Evolutionary conservation across 371 early-diverging fungal genomes (phyloP).

Genomic region (Mortierella sp.): DNA sequence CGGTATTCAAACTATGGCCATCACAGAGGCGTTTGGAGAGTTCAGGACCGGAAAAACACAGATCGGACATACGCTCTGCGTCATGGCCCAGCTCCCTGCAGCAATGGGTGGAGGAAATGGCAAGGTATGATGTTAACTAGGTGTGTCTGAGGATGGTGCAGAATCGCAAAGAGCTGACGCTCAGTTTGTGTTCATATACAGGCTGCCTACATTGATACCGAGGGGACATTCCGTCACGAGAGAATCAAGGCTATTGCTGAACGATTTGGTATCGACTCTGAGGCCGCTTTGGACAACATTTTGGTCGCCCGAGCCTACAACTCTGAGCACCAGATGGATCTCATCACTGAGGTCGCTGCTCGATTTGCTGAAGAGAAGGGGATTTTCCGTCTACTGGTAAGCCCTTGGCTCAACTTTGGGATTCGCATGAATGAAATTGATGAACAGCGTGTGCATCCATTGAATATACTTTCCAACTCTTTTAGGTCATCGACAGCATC

Average conservation of each 20-base stretch:
- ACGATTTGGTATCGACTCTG: conserved; percentile 80
- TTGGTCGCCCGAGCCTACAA: conserved; percentile 85
- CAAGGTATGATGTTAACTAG: conserved; percentile 61
- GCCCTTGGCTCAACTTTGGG: not conserved
- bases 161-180: not conserved
- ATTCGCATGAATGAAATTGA: too few species aligned
- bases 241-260: conserved; percentile 80
- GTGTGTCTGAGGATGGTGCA: not conserved
- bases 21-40: conserved; percentile 90
- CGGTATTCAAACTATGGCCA: conserved; percentile 91
- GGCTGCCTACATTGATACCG: conserved; percentile 87
- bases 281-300: conserved; percentile 76
- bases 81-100: conserved; percentile 78
- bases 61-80: conserved; percentile 82
- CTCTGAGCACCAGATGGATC: conserved; percentile 88
- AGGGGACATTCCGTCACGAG: conserved; percentile 84
- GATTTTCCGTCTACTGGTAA: conserved; percentile 73
- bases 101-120: conserved; percentile 77
- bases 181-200: not conserved
- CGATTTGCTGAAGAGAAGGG: conserved; percentile 82
- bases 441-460: too few species aligned
- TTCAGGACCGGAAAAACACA: conserved; percentile 90
- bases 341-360: conserved; percentile 77
- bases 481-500: conserved; percentile 81
- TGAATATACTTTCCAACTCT: not conserved